These are phyloP conservation scores for Collybiopsis luxurians DNA, from an alignment of 768 basidiomycete species.

Conservation along the genomic window DNA sequence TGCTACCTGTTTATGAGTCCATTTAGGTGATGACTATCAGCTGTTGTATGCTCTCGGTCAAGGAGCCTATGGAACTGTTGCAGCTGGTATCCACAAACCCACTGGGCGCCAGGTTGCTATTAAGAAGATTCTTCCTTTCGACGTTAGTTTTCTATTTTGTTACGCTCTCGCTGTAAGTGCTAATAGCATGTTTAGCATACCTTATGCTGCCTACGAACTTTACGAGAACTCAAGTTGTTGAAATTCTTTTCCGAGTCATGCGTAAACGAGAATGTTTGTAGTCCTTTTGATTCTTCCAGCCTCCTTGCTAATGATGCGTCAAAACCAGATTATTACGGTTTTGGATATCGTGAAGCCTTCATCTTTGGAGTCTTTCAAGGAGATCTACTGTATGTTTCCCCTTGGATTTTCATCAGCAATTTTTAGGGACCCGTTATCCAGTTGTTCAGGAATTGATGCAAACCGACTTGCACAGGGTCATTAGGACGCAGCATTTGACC, in stretches of 20 bases:
- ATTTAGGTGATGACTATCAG: conserved; percentile 67
- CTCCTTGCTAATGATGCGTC: too few relatives aligned
- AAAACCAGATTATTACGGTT: conserved; percentile 87
- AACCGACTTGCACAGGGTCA: conserved; percentile 88
- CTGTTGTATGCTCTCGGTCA: conserved; percentile 75
- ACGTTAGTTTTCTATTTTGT: conserved; percentile 23
- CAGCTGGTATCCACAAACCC: conserved; percentile 82
- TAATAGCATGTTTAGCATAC: conserved; percentile 45
- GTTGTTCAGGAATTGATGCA: conserved; percentile 89
- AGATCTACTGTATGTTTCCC: conserved; percentile 69
- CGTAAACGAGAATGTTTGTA: conserved; percentile 73
- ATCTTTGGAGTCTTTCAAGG: conserved; percentile 73
- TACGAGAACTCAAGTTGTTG: conserved; percentile 88
- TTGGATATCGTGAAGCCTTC: conserved; percentile 87
- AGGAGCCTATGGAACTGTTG: conserved; percentile 90
- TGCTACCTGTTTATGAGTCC: conserved; percentile 7
- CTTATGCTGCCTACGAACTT: conserved; percentile 84
- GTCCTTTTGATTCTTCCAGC: too few relatives aligned
- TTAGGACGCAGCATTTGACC: conserved; percentile 55
- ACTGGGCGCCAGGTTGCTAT: conserved; percentile 86
- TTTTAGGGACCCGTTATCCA: conserved; percentile 22
- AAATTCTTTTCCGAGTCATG: conserved; percentile 81
- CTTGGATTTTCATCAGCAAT: background rate
- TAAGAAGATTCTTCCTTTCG: conserved; percentile 94
- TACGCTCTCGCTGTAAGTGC: too few relatives aligned